Evolutionary conservation across 768 basidiomycete species (phyloP), one percentile per base, ranked within the genome.

Genomic region (Butyriboletus loyo): DNA sequence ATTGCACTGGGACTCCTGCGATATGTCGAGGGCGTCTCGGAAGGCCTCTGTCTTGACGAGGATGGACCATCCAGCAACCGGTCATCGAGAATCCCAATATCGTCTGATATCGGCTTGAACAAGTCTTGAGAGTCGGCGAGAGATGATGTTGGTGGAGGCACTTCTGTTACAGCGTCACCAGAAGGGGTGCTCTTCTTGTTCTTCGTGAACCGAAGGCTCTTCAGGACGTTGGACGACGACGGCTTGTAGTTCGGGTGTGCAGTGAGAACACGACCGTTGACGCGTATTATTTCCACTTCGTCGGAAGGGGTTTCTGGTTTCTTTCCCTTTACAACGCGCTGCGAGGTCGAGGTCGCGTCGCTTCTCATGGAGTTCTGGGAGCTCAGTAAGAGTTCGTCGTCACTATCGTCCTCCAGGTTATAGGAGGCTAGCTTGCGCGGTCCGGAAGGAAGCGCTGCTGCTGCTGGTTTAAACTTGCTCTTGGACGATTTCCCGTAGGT

Each of bases 151-250:
- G 52, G 55, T 13, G 69, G 62, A 6, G 52, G 56, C 3, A 13
- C 24, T 5, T 63, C 60, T 22, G 24, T 11, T 1, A 25, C 6
- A 14, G 28, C 8, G 9, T 61, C 54, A 1, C 5, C 30, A 25
- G 39, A 11, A 49, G 47, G 31, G 2, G 15, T 30, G 17, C 22
- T 49, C 27, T 57, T 61, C 51, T 67, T 64, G 39, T 39, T 74
- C 24, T 63, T 75, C 61, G 62, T 77, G 75, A 77, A 54, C 67
- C 73, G 57, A 22, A 71, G 42, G 0, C 0, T 1, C 55, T 59
- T 63, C 13, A 57, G 0, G 3, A 15, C n/a, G 10, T 21, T 6
- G 2, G 2, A 4, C 2, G 60, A 51, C 3, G 62, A 59, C 0
- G 61, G 68, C 40, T 50, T 61, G 37, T 25, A 71, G 28, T 55